Percentiles rank a stretch among this genome's conserved stretches.
Conservation (phyloP, 164 flowering plant species). For the Berberis vulgaris region DNA sequence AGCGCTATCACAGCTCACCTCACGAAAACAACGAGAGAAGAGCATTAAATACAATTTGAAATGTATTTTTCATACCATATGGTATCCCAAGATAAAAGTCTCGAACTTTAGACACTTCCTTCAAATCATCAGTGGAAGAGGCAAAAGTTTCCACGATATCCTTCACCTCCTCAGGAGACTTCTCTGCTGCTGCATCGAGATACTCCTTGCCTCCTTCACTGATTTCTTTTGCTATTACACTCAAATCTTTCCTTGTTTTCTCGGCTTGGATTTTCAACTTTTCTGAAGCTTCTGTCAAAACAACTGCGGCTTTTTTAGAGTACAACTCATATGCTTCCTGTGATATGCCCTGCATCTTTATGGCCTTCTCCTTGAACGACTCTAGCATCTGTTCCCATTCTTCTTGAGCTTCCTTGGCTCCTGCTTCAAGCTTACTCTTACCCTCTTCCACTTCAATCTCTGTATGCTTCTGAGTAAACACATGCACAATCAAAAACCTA, state of each 20-base stretch:
- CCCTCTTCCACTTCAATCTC: constrained; percentile 55
- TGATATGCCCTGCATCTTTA: constrained; percentile 67
- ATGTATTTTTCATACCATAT: constrained; percentile 53
- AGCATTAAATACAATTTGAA: neutral
- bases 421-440: constrained; percentile 20
- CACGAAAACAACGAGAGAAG: neutral
- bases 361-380: constrained; percentile 69
- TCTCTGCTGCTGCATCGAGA: constrained; percentile 49
- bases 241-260: constrained; percentile 59
- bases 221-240: constrained; percentile 44
- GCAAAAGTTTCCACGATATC: constrained; percentile 72
- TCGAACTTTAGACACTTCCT: constrained; percentile 42
- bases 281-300: constrained; percentile 58
- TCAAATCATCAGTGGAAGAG: constrained; percentile 42
- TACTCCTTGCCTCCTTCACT: constrained; percentile 60
- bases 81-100: constrained; percentile 90
- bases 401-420: constrained; percentile 51
- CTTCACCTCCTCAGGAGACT: constrained; percentile 71
- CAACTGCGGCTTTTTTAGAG: constrained; percentile 47
- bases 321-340: constrained; percentile 77
- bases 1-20: neutral
- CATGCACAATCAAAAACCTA: neutral
- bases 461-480: constrained; percentile 35
- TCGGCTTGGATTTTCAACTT: constrained; percentile 73
- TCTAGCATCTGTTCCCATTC: constrained; percentile 60